phyloP scores from a whole-genome alignment of 2,329 filamentous ascomycete genomes.

The Cercospora zeina region DNA sequence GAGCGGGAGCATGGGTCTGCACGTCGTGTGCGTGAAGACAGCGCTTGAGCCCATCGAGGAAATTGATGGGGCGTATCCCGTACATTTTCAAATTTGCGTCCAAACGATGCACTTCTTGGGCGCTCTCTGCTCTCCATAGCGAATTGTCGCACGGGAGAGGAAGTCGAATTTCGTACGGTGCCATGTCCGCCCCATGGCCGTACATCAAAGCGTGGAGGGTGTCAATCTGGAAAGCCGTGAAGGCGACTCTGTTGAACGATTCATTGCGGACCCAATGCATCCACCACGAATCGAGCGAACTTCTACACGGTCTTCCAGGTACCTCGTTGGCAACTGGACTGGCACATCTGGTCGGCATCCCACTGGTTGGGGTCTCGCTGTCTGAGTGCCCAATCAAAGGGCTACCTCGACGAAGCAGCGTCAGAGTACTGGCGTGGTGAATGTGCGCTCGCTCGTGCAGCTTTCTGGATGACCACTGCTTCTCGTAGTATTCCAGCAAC shows the following conservation, averaged over 20 bases:
- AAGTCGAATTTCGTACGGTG: conserved; percentile 84
- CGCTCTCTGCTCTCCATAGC: conserved; percentile 84
- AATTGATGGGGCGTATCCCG: conserved; percentile 78
- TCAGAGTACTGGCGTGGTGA: conserved; percentile 90
- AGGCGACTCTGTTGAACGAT: conserved; percentile 80
- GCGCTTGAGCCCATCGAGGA: conserved; percentile 84
- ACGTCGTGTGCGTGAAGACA: conserved; percentile 80
- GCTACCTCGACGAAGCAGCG: conserved; percentile 85
- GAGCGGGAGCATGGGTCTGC: conserved; percentile 84
- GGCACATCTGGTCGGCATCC: conserved; percentile 24
- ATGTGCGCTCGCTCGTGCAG: conserved; percentile 92
- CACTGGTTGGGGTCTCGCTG: conserved; percentile 76
- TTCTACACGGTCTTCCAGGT: neutral
- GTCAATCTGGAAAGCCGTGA: conserved; percentile 89
- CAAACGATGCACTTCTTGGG: conserved; percentile 77
- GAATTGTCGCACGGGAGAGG: conserved; percentile 87
- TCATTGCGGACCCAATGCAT: conserved; percentile 91
- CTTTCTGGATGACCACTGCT: conserved; percentile 89
- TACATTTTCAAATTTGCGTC: conserved; percentile 76
- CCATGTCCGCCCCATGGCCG: conserved; percentile 82
- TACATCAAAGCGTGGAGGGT: conserved; percentile 96
- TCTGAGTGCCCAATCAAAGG: conserved; percentile 83
- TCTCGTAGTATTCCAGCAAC: conserved; percentile 87
- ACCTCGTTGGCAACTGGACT: conserved; percentile 14
- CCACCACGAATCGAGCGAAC: conserved; percentile 62